Evolutionary conservation across 176 grass and related monocot genomes (phyloP).

Genomic region (Saccharum officinarum): DNA sequence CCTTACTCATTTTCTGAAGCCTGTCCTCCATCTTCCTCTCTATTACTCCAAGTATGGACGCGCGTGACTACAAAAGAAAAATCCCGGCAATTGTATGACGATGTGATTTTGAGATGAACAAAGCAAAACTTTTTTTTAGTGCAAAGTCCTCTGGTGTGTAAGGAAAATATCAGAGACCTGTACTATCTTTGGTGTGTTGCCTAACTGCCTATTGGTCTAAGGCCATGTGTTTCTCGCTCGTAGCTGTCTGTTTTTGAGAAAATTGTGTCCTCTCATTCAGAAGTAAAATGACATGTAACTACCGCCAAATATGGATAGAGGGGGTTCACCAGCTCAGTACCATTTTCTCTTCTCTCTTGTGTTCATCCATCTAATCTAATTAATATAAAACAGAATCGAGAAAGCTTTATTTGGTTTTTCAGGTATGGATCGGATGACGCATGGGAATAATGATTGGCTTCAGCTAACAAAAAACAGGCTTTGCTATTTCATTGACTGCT

Average conservation of each 20-base stretch:
- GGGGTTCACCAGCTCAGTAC: neutral
- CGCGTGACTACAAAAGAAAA: slow-evolving; percentile 56
- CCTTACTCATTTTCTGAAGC: slow-evolving; percentile 40
- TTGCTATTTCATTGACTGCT: slow-evolving; percentile 1
- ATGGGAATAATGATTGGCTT: slow-evolving; percentile 6
- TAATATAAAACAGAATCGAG: neutral
- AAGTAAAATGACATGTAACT: slow-evolving; percentile 2
- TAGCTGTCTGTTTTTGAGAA: slow-evolving; percentile 34
- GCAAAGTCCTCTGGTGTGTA: neutral
- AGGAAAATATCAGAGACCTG: neutral
- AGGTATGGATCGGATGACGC: neutral
- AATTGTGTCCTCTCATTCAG: slow-evolving; percentile 5
- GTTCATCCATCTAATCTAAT: neutral
- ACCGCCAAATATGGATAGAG: neutral
- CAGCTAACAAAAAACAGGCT: slow-evolving; percentile 23
- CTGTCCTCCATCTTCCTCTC: slow-evolving; percentile 84
- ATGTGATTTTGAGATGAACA: neutral
- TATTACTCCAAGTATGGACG: slow-evolving; percentile 77
- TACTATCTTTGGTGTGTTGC: slow-evolving; percentile 25
- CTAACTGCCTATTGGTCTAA: slow-evolving; percentile 40
- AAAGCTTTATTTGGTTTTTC: neutral
- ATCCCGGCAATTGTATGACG: neutral
- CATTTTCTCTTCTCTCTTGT: neutral
- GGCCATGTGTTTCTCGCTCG: neutral
- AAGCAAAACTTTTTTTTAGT: neutral